Evolutionary conservation across 2,329 filamentous ascomycete genomes (phyloP), one percentile per base, ranked within the genome.

Genomic region (Cordyceps javanica): DNA sequence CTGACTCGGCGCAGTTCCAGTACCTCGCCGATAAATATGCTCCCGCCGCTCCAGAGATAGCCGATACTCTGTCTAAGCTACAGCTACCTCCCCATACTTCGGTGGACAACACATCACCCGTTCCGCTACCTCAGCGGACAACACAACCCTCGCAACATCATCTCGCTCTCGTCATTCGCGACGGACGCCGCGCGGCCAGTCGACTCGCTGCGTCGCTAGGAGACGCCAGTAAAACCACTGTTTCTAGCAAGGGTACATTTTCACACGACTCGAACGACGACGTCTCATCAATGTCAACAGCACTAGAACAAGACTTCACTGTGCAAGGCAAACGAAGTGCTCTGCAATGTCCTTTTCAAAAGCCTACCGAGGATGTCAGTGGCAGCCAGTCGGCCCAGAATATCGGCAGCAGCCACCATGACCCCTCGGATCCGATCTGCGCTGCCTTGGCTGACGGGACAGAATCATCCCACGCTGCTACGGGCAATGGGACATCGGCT

Each of bases 291-390:
- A 77, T 82, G 69, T 85, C 85, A 55, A 85, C 82, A 51, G 79
- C 83, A 38, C 75, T 96, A 68, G 92, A 96, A 74, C 88, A 89
- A 73, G 92, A 97, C 72, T 97, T 96, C 66, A 97, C 92, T 19
- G 88, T 92, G 34, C 79, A 87, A 68, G 92, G 92, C 60, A 90
- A 85, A 67, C 90, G 88, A 65, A 90, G 91, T 64, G 82, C 82
- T 62, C 76, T 97, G 53, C 83, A 84, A 63, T 97, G 92, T 73
- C 92, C 92, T 0, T 96, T 96, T 71, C 86, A 77, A 59, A 73
- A 77, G 66, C 65, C 72, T 63, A 70, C 64, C 61, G 72, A 66
- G 64, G 70, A 65, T 65, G 68, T 65, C 66, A 69, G 66, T 49
- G 63, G 63, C 16, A 63, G 41, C n/a, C 48, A 63, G 30, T 63